Evolutionary conservation across 768 basidiomycete species (phyloP), one percentile per base, ranked within the genome.

Genomic region (Coprinopsis cinerea): DNA sequence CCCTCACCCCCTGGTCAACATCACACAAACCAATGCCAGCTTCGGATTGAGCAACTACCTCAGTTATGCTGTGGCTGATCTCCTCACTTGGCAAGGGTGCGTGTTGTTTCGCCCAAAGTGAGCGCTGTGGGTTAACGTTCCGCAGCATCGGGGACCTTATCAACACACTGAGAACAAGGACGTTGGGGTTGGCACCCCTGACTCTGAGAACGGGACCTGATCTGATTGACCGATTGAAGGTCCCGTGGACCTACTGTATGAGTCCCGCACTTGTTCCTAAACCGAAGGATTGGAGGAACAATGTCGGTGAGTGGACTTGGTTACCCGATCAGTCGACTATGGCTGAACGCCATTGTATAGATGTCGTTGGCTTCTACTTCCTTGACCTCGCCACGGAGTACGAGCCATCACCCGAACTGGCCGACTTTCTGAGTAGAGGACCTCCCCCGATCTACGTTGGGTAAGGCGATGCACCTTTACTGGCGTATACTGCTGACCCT

Each of bases 201-300:
- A 70, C 70, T 0, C 47, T 75, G 15, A 66, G 73, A 3, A 72
- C 75, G 2, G 83, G 82, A 1, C 72, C 79, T 5, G 68, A 73
- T 24, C 59, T 82, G 7, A 54, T 74, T 2, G 81, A 84, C 53
- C 64, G 72, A 11, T 59, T 81, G 24, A 77, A 77, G 52, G 62
- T 82, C 2, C 81, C 82, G 2, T 81, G 75, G 73, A 81, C 80
- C 2, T 84, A 82, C 57, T 82, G 80, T 57, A 79, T 82, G 73
- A 78, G 75, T 39, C 73, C 76, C 2, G 67, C 74, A 0, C 55
- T 85, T 20, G 76, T 83, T 0, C 78, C 79, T 0, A 81, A 80
- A 55, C 82, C 82, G 0, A 54, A 66, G 13, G 82, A 83, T 61
- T 85, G 82, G 82, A 78, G 73, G 53, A 76, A 74, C 48, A 65